phyloP scores from a whole-genome alignment of 306 rosid species.

The Citrullus mucosospermus region DNA sequence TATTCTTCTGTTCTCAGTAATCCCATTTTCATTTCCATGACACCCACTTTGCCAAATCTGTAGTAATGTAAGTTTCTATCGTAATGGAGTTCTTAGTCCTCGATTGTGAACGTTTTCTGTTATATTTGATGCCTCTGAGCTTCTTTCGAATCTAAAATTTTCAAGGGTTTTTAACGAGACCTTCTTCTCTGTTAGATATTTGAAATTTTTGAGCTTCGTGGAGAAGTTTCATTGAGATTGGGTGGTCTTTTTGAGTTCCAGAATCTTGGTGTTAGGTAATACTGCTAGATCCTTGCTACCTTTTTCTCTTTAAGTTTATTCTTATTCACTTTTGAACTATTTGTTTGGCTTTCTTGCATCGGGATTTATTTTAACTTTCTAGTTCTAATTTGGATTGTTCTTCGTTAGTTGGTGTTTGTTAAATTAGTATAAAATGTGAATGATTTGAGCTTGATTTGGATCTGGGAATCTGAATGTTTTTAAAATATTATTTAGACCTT shows the following conservation, averaged over 20 bases:
- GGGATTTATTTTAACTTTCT: neutral
- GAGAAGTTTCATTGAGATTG: neutral
- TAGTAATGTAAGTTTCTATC: neutral
- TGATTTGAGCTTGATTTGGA: constrained; percentile 2
- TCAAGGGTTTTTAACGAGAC: too few species aligned
- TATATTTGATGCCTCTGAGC: neutral
- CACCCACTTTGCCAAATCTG: neutral
- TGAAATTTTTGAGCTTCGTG: neutral
- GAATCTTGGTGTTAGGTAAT: neutral
- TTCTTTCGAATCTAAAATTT: neutral
- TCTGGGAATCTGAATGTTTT: neutral
- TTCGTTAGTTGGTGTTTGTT: neutral
- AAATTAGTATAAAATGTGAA: neutral
- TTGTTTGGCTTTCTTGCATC: neutral
- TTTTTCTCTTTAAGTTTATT: neutral
- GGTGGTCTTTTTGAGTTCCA: neutral
- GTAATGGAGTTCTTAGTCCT: neutral
- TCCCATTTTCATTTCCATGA: neutral
- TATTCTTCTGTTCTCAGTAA: neutral
- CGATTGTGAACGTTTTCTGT: neutral
- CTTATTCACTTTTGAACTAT: neutral
- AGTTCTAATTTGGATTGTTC: neutral
- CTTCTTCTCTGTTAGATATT: neutral
- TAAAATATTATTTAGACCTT: neutral
- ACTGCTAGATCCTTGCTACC: neutral